Percentiles rank a stretch among this genome's conserved stretches.
phyloP scores from a whole-genome alignment of 257 asterid genomes.

The Penstemon newberryi region DNA sequence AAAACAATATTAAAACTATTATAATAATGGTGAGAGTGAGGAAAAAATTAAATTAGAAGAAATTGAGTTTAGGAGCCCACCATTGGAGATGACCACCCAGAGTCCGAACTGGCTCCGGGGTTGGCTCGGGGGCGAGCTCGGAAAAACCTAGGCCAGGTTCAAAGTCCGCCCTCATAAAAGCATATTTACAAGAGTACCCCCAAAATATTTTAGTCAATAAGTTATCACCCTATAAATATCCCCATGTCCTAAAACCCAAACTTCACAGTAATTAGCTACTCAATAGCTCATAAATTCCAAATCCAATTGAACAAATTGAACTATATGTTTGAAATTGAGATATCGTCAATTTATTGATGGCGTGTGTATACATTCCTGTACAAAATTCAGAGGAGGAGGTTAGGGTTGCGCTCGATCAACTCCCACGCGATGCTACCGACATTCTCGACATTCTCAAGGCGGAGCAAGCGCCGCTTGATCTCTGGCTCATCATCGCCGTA shows the following conservation, averaged over 20 bases:
- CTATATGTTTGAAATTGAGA: conserved; percentile 1
- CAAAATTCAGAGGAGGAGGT: conserved; percentile 99
- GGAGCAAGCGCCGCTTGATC: conserved; percentile 98
- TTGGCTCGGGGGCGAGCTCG: too few relatives aligned
- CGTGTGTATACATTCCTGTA: conserved; percentile 80
- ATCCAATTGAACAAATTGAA: conserved; percentile 7
- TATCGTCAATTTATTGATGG: conserved; percentile 41
- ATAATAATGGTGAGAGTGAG: too few relatives aligned
- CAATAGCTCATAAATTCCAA: too few relatives aligned
- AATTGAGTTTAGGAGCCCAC: too few relatives aligned
- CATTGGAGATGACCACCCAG: too few relatives aligned
- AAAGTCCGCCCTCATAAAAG: neutral
- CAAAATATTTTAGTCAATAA: neutral
- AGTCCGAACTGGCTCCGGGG: too few relatives aligned
- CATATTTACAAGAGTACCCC: neutral
- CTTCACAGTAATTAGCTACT: neutral
- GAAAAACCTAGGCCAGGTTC: too few relatives aligned
- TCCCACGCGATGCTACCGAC: conserved; percentile 97
- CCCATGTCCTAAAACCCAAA: neutral
- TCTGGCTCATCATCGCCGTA: conserved; percentile 96
- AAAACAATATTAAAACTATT: too few relatives aligned
- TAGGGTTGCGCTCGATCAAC: conserved; percentile 90
- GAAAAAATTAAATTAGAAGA: too few relatives aligned
- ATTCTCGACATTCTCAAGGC: conserved; percentile 96
- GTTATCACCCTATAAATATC: neutral